Base-by-base conservation (phyloP, 1,139 yeast species). In the Blastobotrys persicus region DNA sequence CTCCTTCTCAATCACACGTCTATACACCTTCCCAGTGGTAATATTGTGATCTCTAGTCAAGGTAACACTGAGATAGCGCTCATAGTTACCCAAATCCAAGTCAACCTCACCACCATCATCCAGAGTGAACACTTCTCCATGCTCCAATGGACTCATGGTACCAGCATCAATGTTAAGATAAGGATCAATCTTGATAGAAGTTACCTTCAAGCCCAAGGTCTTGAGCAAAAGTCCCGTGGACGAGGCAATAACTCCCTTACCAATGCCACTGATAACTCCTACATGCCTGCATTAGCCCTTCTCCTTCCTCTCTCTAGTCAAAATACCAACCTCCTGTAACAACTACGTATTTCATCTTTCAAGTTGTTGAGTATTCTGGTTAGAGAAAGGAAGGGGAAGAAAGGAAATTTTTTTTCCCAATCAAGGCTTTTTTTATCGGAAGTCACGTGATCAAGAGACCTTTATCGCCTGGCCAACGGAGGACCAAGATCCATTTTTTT, bases 21-120 rank as follows among this genome's bases (percentile, higher is more conserved):
- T 85, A 72, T 92, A 92, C 59, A 92, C 88, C 70, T 92, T 92
- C 69, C 99, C 99, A 34, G 99, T 92, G 58, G 99, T 92, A 68
- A 92, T 91, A 73, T 92, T 92, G 73, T 92, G 98, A 69, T 88
- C 95, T 62, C 77, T 83, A 46, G 98, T 92, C 67, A 92, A 79
- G 40, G 98, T 88, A 61, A 91, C 87, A 69, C 91, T 91, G 62
- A 92, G 77, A 72, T 94, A 92, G 67, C 99, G 83, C 75, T 92
- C 99, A 70, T 92, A 92, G 74, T 92, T 92, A 70, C 99, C 99
- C 60, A 92, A 77, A 73, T 92, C 99, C 68, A 92, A 79, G 73
- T 92, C 99, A 46, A 92, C 96, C 72, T 92, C 98, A 60, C 98
- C 99, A 71, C 99, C 99, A 69, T 92, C 99, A 68, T 92, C 87